Base-by-base conservation (phyloP, 1,284 basidiomycete species). In the Sparassis latifolia region DNA sequence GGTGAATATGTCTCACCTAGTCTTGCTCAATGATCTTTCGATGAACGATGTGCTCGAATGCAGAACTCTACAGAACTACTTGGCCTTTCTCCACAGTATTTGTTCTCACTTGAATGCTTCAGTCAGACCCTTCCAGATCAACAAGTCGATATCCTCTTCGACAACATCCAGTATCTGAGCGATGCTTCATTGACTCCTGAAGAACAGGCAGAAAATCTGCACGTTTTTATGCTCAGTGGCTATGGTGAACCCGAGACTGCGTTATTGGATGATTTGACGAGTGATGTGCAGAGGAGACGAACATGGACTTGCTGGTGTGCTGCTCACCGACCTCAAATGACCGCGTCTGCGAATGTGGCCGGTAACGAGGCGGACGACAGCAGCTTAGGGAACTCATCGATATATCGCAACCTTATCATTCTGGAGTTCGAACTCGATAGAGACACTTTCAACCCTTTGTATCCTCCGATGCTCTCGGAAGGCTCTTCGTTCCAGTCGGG, bases 241-340 rank as follows among this genome's bases (percentile, higher is more conserved):
- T 88, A 75, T 69, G 83, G 86, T 12, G 82, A 84, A 53, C 83
- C 84, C 0, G 80, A 79, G 0, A 75, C 72, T 30, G 74, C 69
- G 2, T 51, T 64, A 2, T 56, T 65, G 1, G 69, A 67, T 32
- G 68, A 71, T 9, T 53, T 55, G 0, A 62, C 64, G 31, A 59
- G 62, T 2, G 69, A 72, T 27, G 67, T 68, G 20, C 59, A 66
- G 41, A 66, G 62, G 5, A 72, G 77, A 42, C 71, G 74, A 12
- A 69, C 72, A n/a, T 94, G 91, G 91, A 82, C 80, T 0, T 90
- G 87, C 57, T 93, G 90, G 88, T 91, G 89, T 58, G 89, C 89
- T 0, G 79, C 86, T 0, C 89, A 93, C 66, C 75, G 85, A 7
- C 82, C 81, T 45, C 59, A 62, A 42, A 59, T 62, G 54, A 52